Evolutionary conservation across 352 stramenopile species (phyloP).

Genomic region (Globisporangium okanoganense): DNA sequence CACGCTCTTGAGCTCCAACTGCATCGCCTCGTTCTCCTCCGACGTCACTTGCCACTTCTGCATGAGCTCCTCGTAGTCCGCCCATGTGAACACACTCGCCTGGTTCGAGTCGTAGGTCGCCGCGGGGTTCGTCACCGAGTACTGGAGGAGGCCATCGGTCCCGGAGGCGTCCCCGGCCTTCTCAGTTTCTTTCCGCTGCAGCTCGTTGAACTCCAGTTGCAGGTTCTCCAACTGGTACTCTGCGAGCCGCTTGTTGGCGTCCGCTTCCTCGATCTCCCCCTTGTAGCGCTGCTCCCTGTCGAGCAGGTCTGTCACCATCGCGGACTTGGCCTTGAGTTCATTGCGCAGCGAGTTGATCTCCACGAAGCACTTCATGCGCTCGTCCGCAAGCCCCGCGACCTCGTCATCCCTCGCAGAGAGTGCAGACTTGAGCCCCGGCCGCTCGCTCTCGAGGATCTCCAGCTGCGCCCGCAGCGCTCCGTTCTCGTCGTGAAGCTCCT

Average conservation of each 20-base stretch:
- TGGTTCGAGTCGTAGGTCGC: constrained; percentile 59
- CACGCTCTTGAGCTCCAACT: constrained; percentile 50
- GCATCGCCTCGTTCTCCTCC: constrained; percentile 41
- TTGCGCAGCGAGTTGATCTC: constrained; percentile 55
- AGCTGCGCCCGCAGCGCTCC: constrained; percentile 54
- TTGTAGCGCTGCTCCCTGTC: constrained; percentile 48
- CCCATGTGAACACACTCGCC: constrained; percentile 45
- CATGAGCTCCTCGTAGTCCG: constrained; percentile 53
- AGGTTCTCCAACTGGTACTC: constrained; percentile 35
- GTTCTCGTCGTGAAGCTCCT: constrained; percentile 60
- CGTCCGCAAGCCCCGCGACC: constrained; percentile 36
- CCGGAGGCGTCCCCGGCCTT: constrained; percentile 14
- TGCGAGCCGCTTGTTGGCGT: constrained; percentile 23
- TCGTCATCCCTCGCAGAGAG: constrained; percentile 36
- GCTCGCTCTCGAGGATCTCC: constrained; percentile 44
- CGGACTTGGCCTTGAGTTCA: constrained; percentile 56
- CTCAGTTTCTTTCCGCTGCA: constrained; percentile 7
- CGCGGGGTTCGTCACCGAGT: constrained; percentile 35
- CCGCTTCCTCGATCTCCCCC: constrained; percentile 26
- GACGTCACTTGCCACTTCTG: constrained; percentile 32
- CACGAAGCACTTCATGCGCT: constrained; percentile 36
- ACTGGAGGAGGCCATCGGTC: constrained; percentile 11
- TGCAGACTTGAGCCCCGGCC: constrained; percentile 36
- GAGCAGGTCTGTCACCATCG: constrained; percentile 46
- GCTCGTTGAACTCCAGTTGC: constrained; percentile 24